Percentiles rank a stretch among this genome's conserved stretches.
phyloP scores from a whole-genome alignment of 441 rosid genomes.

The Syzygium malaccense region DNA sequence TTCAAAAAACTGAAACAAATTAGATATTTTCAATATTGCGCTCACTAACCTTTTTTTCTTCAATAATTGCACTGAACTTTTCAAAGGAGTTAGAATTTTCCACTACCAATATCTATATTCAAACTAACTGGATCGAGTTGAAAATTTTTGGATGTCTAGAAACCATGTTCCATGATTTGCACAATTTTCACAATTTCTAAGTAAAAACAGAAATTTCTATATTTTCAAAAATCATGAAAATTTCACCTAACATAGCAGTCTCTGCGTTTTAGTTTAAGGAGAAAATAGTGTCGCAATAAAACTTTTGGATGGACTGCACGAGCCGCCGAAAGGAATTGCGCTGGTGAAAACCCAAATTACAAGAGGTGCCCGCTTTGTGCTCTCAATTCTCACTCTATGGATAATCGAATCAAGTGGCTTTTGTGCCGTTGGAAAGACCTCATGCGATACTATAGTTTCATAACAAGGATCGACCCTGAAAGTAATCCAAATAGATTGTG shows the following conservation, averaged over 20 bases:
- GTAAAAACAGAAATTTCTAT: not conserved
- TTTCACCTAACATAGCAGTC: not conserved
- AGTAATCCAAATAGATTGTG: not conserved
- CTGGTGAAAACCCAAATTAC: not conserved
- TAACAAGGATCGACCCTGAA: accelerated
- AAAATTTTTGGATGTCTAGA: not conserved
- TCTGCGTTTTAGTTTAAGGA: no score
- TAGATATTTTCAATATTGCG: no score
- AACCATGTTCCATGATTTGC: not conserved
- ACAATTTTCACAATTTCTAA: not conserved
- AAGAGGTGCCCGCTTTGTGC: not conserved
- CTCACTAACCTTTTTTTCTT: not conserved
- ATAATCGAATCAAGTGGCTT: not conserved
- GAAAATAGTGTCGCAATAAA: not conserved
- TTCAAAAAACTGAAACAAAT: not conserved
- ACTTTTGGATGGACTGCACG: not conserved
- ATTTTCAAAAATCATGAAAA: not conserved
- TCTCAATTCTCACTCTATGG: no score
- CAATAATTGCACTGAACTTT: not conserved
- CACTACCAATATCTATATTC: not conserved
- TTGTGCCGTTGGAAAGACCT: not conserved
- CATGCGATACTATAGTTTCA: not conserved
- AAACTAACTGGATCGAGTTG: not conserved
- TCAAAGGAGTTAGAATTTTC: not conserved
- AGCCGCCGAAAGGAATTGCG: accelerated